phyloP scores from a whole-genome alignment of 441 rosid genomes.

The Gossypium lobatum region DNA sequence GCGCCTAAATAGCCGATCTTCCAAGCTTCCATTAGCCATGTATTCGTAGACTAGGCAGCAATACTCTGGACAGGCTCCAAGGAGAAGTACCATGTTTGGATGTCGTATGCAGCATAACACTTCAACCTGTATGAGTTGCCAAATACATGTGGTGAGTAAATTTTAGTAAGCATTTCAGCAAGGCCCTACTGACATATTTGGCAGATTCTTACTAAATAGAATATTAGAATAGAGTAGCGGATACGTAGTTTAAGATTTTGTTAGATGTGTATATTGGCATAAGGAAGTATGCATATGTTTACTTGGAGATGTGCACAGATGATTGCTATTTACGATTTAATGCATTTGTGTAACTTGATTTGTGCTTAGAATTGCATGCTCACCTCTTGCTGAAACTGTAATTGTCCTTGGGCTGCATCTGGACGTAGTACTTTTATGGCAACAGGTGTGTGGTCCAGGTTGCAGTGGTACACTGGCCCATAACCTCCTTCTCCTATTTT shows the following conservation, averaged over 20 bases:
- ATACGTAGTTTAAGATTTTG: not conserved
- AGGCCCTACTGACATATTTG: not conserved
- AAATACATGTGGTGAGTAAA: not conserved
- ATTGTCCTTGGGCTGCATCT: constrained; percentile 76
- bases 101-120: constrained; percentile 74
- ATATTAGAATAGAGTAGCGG: not conserved
- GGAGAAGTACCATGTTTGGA: constrained; percentile 88
- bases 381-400: constrained; percentile 81
- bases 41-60: constrained; percentile 83
- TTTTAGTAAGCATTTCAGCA: not conserved
- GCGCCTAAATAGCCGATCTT: constrained; percentile 55
- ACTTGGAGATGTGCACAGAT: not conserved
- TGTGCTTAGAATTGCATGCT: constrained; percentile 3
- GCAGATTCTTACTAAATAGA: not conserved
- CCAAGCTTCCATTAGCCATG: constrained; percentile 89
- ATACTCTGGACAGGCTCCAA: constrained; percentile 78
- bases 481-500: constrained; percentile 96
- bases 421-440: constrained; percentile 78
- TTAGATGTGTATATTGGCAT: not conserved
- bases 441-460: constrained; percentile 64
- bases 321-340: not conserved
- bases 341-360: not conserved
- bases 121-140: constrained; percentile 49
- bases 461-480: constrained; percentile 69
- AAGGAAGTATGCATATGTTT: not conserved